phyloP scores from a whole-genome alignment of 768 basidiomycete species.

The Fistulinella prunicolor region DNA sequence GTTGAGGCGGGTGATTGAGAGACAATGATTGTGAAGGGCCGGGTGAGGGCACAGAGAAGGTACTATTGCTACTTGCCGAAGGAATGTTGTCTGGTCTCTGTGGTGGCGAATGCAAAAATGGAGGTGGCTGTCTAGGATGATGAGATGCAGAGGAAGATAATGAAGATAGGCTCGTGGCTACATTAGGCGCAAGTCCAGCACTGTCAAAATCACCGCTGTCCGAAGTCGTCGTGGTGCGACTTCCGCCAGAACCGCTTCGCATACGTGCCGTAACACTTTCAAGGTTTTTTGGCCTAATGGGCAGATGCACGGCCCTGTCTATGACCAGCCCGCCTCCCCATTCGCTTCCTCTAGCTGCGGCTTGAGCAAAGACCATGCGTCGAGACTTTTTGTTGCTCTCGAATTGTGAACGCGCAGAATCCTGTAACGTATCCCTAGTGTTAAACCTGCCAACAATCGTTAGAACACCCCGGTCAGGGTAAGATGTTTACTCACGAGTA shows the following conservation, averaged over 20 bases:
- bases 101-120: slow-evolving; percentile 42
- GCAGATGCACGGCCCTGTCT: slow-evolving; percentile 44
- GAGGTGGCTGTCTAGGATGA: slow-evolving; percentile 38
- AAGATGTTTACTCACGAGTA: slow-evolving; percentile 40
- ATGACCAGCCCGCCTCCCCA: slow-evolving; percentile 46
- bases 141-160: slow-evolving; percentile 64
- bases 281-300: slow-evolving; percentile 43
- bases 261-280: slow-evolving; percentile 48
- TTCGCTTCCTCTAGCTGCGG: slow-evolving; percentile 64
- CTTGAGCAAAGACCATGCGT: slow-evolving; percentile 68
- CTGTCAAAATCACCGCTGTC: slow-evolving; percentile 67
- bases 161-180: slow-evolving; percentile 49
- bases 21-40: slow-evolving; percentile 35
- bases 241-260: slow-evolving; percentile 80
- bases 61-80: slow-evolving; percentile 36
- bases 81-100: slow-evolving; percentile 32
- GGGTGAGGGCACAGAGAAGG: slow-evolving; percentile 38
- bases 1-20: slow-evolving; percentile 35
- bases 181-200: slow-evolving; percentile 37
- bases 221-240: slow-evolving; percentile 71
- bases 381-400: slow-evolving; percentile 78
- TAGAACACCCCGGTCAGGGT: neutral
- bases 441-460: slow-evolving; percentile 47
- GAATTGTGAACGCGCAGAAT: slow-evolving; percentile 73
- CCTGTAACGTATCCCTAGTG: slow-evolving; percentile 75